Evolutionary conservation across 78 protist species (phyloP), one percentile per base, ranked within the genome.

Genomic region (Chrysochromulina tobinii): DNA sequence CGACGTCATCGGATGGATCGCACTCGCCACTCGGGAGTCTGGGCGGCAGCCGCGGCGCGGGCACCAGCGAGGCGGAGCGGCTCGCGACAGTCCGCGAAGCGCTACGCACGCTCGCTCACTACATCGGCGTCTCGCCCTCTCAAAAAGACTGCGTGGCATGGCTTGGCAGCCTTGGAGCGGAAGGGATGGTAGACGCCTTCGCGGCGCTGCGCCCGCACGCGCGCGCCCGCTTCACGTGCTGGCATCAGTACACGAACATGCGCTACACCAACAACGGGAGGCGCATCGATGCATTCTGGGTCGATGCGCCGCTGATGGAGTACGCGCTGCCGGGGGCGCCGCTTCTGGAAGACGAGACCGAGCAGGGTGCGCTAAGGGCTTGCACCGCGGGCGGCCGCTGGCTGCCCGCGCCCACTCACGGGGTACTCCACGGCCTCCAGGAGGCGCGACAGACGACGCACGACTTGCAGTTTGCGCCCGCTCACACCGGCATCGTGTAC

Each of bases 401-500:
- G 89, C 12, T 6, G n/a, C 25, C 68, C 20, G 89, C 89, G 17
- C 89, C 89, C 3, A 53, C 14, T 17, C 3, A 6, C 25, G 89
- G 89, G 6, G 38, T 38, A 38, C 6, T 53, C 27, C 11, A 17
- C 8, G 48, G 5, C 21, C 17, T 61, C 54, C 59, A 84, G 17
- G 89, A 38, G 58, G 68, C 66, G 53, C 89, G 38, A 53, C 4
- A 21, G 66, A 50, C 59, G 11, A 27, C 64, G 11, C 68, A 84
- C 89, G 89, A 84, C 66, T 18, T 66, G 64, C 89, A 84, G 48
- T 84, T 84, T 14, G 53, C 9, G 53, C 89, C 75, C 21, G 66
- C 89, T 2, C 89, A 84, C 66, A 84, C 64, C 68, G 89, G 89
- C 27, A 53, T 84, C 14, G 20, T 84, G 50, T 84, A 84, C 89